phyloP scores from a whole-genome alignment of 768 basidiomycete genomes.

The Auricularia cornea region DNA sequence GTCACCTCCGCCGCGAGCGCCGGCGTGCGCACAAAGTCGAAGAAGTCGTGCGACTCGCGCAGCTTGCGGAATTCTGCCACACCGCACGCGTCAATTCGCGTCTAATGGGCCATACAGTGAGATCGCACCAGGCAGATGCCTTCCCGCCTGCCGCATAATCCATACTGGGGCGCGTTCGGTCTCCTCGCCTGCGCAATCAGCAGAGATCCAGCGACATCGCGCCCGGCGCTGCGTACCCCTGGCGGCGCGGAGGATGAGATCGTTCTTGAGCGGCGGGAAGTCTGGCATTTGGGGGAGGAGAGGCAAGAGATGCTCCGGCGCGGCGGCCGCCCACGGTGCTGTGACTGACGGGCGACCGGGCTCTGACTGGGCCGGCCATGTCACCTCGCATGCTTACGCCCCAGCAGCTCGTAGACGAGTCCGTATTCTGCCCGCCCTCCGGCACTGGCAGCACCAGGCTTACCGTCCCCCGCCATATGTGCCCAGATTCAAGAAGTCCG shows the following conservation, averaged over 20 bases:
- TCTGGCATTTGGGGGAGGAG: conserved; percentile 10
- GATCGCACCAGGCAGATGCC: conserved; percentile 79
- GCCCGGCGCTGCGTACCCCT: conserved; percentile 39
- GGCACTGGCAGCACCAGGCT: not conserved
- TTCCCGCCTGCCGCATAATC: conserved; percentile 97
- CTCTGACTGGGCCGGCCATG: not conserved
- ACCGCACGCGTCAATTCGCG: not conserved
- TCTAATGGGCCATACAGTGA: not conserved
- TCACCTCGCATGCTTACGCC: conserved; percentile 39
- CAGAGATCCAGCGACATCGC: not conserved
- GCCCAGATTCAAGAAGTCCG: conserved; percentile 67
- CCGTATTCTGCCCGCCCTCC: conserved; percentile 12
- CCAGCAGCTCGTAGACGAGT: conserved; percentile 59
- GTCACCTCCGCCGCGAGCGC: conserved; percentile 82
- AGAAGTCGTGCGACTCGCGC: conserved; percentile 83
- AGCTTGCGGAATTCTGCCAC: conserved; percentile 80
- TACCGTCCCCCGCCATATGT: conserved; percentile 2
- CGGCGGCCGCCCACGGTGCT: no score
- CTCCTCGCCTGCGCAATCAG: conserved; percentile 48
- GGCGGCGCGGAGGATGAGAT: conserved; percentile 83
- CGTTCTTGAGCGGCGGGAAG: conserved; percentile 77
- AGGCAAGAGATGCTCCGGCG: not conserved
- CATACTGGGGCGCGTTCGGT: conserved; percentile 94
- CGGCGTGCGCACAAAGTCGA: conserved; percentile 92
- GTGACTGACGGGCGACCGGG: not conserved